Evolutionary conservation across 306 rosid genomes (phyloP).

Genomic region (Quercus rubra): DNA sequence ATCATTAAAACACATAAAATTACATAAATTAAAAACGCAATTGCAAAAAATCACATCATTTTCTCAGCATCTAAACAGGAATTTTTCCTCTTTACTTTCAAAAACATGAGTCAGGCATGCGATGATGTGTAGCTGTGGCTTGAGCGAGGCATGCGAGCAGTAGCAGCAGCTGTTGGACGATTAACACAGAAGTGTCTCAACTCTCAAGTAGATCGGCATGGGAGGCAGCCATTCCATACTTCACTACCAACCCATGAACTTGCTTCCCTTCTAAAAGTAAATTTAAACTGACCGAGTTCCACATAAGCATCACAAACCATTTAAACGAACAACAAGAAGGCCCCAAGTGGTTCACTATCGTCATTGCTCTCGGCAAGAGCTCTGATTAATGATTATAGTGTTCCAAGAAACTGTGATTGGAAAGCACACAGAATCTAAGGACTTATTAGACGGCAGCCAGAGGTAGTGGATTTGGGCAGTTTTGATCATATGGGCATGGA

Average conservation of each 20-base stretch:
- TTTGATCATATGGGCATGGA: constrained; percentile 64
- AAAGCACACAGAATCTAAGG: constrained; percentile 46
- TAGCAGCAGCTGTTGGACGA: no score
- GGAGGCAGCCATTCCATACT: constrained; percentile 39
- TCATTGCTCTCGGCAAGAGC: constrained; percentile 50
- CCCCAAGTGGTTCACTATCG: constrained; percentile 20
- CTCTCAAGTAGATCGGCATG: no score
- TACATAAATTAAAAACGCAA: no score
- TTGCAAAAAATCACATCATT: no score
- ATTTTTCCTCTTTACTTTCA: no score
- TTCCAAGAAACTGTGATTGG: constrained; percentile 53
- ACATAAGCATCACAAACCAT: constrained; percentile 49
- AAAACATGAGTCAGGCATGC: no score
- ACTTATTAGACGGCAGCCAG: constrained; percentile 53
- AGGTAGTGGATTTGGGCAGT: constrained; percentile 52
- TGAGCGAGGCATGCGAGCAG: no score
- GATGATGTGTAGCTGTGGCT: no score
- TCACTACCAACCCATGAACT: constrained; percentile 66
- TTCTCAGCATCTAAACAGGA: no score
- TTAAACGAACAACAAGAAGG: constrained; percentile 39
- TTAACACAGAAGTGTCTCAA: no score
- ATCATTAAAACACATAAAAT: no score
- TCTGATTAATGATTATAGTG: constrained; percentile 44
- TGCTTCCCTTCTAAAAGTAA: constrained; percentile 68
- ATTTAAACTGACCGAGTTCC: constrained; percentile 54